A percentile compares a stretch with the other conserved stretches of the same genome.
Conservation (phyloP, 768 basidiomycete genomes). For the Sporobolomyces roseus region DNA sequence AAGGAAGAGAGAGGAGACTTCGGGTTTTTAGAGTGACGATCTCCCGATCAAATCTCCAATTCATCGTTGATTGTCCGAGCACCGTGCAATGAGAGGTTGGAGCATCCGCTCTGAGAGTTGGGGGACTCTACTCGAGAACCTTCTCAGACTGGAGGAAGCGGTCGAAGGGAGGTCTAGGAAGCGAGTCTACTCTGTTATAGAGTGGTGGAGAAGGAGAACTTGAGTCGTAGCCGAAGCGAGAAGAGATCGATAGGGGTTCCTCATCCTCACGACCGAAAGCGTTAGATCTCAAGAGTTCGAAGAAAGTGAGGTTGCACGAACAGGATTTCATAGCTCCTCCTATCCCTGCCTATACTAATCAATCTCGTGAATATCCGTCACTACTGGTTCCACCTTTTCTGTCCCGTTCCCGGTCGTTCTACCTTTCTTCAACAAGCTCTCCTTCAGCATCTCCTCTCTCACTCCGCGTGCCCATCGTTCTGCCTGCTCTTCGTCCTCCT, state of each 20-base stretch:
- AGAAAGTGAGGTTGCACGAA: too few relatives aligned
- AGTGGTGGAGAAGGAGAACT: background rate
- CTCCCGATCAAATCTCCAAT: too few relatives aligned
- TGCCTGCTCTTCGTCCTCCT: slow-evolving; percentile 5
- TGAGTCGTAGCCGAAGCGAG: background rate
- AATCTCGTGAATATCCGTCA: background rate
- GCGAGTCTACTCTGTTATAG: background rate
- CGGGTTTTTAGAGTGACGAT: too few relatives aligned
- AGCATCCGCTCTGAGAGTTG: too few relatives aligned
- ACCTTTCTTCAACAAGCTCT: slow-evolving; percentile 13
- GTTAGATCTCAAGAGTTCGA: too few relatives aligned
- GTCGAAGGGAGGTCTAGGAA: background rate
- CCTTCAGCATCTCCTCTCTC: slow-evolving; percentile 23
- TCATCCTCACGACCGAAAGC: too few relatives aligned
- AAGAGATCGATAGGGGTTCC: background rate
- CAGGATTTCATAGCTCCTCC: background rate
- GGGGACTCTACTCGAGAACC: background rate
- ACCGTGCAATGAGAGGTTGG: too few relatives aligned
- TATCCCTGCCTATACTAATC: background rate
- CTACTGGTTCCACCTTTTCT: too few relatives aligned
- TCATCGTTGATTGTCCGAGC: too few relatives aligned
- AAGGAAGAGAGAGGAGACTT: too few relatives aligned
- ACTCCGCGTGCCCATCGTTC: slow-evolving; percentile 28
- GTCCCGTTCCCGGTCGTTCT: background rate
- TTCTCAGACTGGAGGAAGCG: background rate